Base-by-base conservation (phyloP, 306 rosid genomes). In the Pterocarpus santalinus region DNA sequence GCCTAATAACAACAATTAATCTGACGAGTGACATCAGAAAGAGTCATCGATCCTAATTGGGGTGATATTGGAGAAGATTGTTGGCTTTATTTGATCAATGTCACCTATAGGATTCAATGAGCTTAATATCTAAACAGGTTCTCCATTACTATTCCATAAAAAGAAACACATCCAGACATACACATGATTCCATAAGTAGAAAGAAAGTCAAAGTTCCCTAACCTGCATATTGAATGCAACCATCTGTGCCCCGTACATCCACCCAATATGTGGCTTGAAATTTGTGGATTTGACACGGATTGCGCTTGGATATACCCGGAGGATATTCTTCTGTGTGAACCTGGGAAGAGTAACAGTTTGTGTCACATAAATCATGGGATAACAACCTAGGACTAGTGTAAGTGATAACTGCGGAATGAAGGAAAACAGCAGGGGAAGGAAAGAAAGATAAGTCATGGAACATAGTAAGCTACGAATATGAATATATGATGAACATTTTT, bases 211-310 rank as follows among this genome's bases (percentile, higher is more conserved):
- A 4, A 35, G 43, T 74, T 83, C 30, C 58, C 92, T 83, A 76
- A 95, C 99, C 99, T 95, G 99, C 97, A 95, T 95, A 84, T 95
- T 95, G 80, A 93, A 91, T 52, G 99, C 99, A 60, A 95, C 96
- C 99, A 95, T 91, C 66, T 95, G 99, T 87, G 89, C 99, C 51
- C 99, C 99, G 55, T 91, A 93, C 79, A 90, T 90, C 99, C 99
- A 95, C 76, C 96, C 98, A 65, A 90, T 72, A 80, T 87, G 89
- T 11, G 99, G 99, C 85, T 91, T 81, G 87, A 89, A 95, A 89
- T 95, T 95, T 17, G 97, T 35, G 67, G 98, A 95, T 55, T 86
- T 86, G 49, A 95, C 89, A 6, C 99, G 91, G 3, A 89, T 86
- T 35, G 90, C 97, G 62, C 86, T 93, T 0, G 99, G 99, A 72